Evolutionary conservation across 2,329 filamentous ascomycete species (phyloP).

Genomic region (Colletotrichum sp.): DNA sequence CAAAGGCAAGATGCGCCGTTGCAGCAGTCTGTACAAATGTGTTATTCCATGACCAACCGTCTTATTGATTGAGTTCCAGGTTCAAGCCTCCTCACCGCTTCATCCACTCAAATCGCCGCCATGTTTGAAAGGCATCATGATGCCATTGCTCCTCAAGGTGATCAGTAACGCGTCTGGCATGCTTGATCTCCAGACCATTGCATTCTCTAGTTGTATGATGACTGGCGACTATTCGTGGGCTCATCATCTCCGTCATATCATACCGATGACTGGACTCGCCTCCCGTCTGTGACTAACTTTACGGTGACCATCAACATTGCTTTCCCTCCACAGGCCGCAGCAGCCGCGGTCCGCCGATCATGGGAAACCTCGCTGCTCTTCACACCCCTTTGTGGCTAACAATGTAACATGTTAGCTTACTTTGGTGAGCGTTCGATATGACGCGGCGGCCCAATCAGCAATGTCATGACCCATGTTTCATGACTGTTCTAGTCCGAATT

Average conservation of each 20-base stretch:
- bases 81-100: too few species aligned
- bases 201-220: neutral
- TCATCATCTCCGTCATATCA: neutral
- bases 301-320: neutral
- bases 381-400: neutral
- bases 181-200: neutral
- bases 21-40: too few species aligned
- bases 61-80: too few species aligned
- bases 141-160: neutral
- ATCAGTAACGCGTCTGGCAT: neutral
- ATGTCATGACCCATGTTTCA: neutral
- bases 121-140: neutral
- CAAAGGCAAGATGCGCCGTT: too few species aligned
- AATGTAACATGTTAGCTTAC: neutral
- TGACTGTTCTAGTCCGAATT: neutral
- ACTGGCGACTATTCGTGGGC: neutral
- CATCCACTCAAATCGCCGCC: too few species aligned
- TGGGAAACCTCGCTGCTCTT: neutral
- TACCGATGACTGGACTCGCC: neutral
- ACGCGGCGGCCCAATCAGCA: neutral
- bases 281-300: neutral
- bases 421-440: neutral
- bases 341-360: neutral
- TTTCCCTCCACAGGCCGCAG: neutral
- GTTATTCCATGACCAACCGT: too few species aligned